phyloP scores from a whole-genome alignment of 768 basidiomycete genomes.

The Pleurotus tuber-regium region DNA sequence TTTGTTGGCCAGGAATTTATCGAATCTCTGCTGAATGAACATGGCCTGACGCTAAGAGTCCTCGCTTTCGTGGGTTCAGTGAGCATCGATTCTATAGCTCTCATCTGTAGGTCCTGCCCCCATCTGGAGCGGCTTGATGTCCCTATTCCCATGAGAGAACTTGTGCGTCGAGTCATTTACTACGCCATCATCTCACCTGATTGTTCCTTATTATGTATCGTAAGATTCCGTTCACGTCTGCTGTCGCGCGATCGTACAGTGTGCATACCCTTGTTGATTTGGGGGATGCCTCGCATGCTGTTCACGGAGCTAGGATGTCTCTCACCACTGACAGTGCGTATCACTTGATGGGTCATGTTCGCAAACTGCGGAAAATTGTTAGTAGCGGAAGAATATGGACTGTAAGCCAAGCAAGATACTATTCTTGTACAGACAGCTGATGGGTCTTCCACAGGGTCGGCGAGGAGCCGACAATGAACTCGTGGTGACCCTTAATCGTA shows the following conservation, averaged over 20 bases:
- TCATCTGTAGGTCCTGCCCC: slow-evolving; percentile 40
- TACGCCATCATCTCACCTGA: too few species aligned
- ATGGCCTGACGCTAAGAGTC: slow-evolving; percentile 39
- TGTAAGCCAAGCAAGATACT: slow-evolving; percentile 24
- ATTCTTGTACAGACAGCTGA: not conserved
- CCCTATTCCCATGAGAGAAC: slow-evolving; percentile 47
- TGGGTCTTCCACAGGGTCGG: not conserved
- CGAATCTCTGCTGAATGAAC: slow-evolving; percentile 36
- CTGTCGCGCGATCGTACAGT: slow-evolving; percentile 32
- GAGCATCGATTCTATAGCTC: slow-evolving; percentile 32
- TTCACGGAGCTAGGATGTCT: slow-evolving; percentile 35
- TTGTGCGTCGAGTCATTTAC: slow-evolving; percentile 32
- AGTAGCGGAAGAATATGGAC: slow-evolving; percentile 53
- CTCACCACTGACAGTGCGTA: slow-evolving; percentile 36
- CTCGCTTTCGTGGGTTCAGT: slow-evolving; percentile 51
- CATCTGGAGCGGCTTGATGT: slow-evolving; percentile 50
- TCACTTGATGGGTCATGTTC: slow-evolving; percentile 38
- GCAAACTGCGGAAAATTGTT: slow-evolving; percentile 42
- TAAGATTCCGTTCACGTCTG: slow-evolving; percentile 31
- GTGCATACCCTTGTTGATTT: slow-evolving; percentile 46
- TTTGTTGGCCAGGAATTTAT: slow-evolving; percentile 38
- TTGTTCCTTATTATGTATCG: too few species aligned
- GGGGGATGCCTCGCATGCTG: slow-evolving; percentile 32
- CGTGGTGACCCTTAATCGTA: slow-evolving; percentile 29
- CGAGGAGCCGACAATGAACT: slow-evolving; percentile 15